Base-by-base conservation (phyloP, 2,329 filamentous ascomycete genomes). In the Ambrosiella xylebori region DNA sequence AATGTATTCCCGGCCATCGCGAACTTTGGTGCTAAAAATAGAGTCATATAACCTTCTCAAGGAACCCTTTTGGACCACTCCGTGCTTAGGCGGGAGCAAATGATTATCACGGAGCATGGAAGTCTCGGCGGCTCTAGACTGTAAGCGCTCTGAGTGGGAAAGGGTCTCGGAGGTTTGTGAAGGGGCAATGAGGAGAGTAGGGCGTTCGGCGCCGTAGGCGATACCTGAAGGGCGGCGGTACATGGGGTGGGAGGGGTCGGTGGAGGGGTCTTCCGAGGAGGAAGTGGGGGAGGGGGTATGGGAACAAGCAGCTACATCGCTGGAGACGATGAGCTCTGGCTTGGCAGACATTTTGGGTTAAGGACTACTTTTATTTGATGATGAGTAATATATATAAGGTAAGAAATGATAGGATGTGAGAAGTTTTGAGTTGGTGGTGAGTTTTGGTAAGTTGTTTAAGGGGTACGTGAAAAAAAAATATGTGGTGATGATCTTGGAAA, bases 181-280 rank as follows among this genome's bases (percentile, higher is more conserved):
- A 87, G 77, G 60, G 94, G 75, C 3, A 84, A 79, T 27, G 4
- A 27, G 27, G 12, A 61, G 56, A 40, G 59, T 58, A 2, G 85
- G 83, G 57, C 88, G 76, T 1, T 81, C 77, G 27, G 84, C 83
- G 11, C 84, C 85, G 61, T 80, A 86, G 37, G 84, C 82, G 49
- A 93, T 82, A 66, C 84, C 85, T 63, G 82, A 86, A 0, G 88
- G 87, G 51, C 88, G 79, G 58, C 86, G 81, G 71, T 93, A 95
- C 64, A 75, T 76, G 66, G 69, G 73, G 58, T 72, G 76, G n/a
- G 70, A 70, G 15, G 66, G 65, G 9, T 71, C 71, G 7, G 57
- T n/a, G 13, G 47, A 44, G 3, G 59, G 69, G 4, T 68, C 66
- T 3, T 69, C 68, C 11, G 69, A 68, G 12, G 58, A 59, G 12